Evolutionary conservation across 2,329 filamentous ascomycete species (phyloP), one percentile per base, ranked within the genome.

Genomic region (Zymoseptoria pseudotritici): DNA sequence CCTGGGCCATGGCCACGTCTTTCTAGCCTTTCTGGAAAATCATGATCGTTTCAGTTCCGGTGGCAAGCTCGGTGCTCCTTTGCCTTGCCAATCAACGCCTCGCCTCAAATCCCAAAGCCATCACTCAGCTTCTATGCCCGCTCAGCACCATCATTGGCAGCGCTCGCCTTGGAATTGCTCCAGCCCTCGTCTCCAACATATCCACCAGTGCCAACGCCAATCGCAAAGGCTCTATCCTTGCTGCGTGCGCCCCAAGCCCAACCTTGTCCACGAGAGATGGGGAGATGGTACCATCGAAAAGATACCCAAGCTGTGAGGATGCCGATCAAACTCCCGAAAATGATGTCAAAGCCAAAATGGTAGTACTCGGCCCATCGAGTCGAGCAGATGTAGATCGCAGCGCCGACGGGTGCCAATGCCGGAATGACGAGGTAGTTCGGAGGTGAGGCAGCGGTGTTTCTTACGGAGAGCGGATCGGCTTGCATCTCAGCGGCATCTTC

Each of bases 261-360:
- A 13, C 92, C 92, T 1, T 87, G 88, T 6, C 91, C 91, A n/a
- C 82, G 81, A 20, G 78, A 79, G 63, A 96, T 85, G 0, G 91
- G 90, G 9, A 94, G 77, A 71, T 97, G 91, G 71, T 96, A 97
- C 77, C 87, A 90, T 22, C 89, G 82, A 78, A 96, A 96, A 2
- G 86, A 83, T 66, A 93, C 85, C 72, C 86, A 86, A 20, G 89
- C 83, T 46, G 83, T 83, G 52, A 86, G 75, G 13, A 87, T 81
- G 8, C 93, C 93, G 63, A 97, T 88, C 11, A 89, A 65, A 58
- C 87, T 88, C n/a, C 93, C 93, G 63, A 89, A 90, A 2, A 97
- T 76, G 65, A 97, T 89, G 65, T 97, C 93, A 72, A 96, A 93
- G n/a, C 87, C 91, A 72, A 93, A 89, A 74, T 97, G 93, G 49